Evolutionary conservation across 2,329 filamentous ascomycete species (phyloP), one percentile per base, ranked within the genome.

Genomic region (Pyricularia pennisetigena): DNA sequence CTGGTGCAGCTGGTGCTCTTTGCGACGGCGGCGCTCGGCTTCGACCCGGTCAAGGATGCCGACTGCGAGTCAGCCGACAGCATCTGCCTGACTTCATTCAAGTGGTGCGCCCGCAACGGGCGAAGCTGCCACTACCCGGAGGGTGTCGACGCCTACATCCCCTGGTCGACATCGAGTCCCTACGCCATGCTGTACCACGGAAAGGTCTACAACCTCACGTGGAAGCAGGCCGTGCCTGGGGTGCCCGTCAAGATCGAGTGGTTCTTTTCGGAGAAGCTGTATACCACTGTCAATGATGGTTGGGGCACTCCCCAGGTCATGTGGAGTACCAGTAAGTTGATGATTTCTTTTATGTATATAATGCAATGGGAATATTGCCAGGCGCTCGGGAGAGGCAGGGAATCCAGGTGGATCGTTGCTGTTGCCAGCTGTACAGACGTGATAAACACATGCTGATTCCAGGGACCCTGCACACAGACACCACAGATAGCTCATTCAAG

Each of bases 41-140:
- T 63, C 57, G 29, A 67, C 57, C 54, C 66, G 12, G 66, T 24
- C n/a, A 67, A 41, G 66, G 57, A 67, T n/a, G 54, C 30, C 54
- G 30, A 67, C n/a, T 67, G 66, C 66, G 66, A 29, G 16, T 62
- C 66, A 6, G n/a, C 10, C 29, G 30, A 35, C 54, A 35, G n/a
- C 57, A 64, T 67, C 66, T 67, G 66, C 66, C 59, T 67, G 23
- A 67, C 66, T n/a, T 67, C 66, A 8, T 67, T 67, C 59, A 61
- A 20, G n/a, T 67, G 66, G 66, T 67, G 66, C 57, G 20, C 54
- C n/a, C 24, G 29, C 29, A 59, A 63, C 30, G 28, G 54, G 9
- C 14, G 23, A 6, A 30, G 26, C 28, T 67, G 66, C 57, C 35
- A 57, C 20, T 67, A 63, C 57, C 66, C 66, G 12, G 66, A 62